Conservation (phyloP, 2,329 filamentous ascomycete genomes). For the Apiospora sp. region DNA sequence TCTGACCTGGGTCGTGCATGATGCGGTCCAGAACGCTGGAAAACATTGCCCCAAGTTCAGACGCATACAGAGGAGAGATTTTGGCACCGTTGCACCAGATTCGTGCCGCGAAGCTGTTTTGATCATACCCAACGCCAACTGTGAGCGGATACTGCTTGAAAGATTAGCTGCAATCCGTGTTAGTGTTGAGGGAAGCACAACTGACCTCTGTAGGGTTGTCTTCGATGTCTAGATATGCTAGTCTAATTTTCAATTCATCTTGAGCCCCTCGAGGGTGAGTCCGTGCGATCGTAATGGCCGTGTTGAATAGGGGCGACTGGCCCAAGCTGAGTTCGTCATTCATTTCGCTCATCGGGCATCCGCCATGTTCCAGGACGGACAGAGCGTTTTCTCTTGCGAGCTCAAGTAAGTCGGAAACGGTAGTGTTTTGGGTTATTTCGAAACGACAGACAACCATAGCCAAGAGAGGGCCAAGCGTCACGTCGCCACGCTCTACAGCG, state of each 20-base stretch:
- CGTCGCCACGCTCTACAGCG: neutral
- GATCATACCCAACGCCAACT: neutral
- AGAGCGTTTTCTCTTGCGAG: neutral
- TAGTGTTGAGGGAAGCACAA: neutral
- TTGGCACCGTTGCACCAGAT: neutral
- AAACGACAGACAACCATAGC: constrained; percentile 8
- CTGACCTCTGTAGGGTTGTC: neutral
- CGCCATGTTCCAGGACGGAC: neutral
- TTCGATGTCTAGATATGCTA: neutral
- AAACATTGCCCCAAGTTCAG: neutral
- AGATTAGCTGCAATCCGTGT: neutral
- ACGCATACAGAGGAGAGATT: neutral
- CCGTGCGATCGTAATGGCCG: constrained; percentile 7
- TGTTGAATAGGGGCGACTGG: constrained; percentile 15
- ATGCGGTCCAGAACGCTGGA: neutral
- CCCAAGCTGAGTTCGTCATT: neutral
- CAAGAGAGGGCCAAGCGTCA: neutral
- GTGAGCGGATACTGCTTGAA: constrained; percentile 15
- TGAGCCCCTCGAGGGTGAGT: neutral
- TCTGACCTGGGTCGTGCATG: neutral
- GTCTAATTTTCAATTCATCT: neutral
- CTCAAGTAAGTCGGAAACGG: neutral
- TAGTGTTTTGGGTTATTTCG: neutral
- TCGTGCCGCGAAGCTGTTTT: neutral
- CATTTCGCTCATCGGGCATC: neutral